These are phyloP conservation scores for Clarireedia sp. DNA, from an alignment of 2,329 filamentous ascomycete genomes.

Conservation along the genomic window DNA sequence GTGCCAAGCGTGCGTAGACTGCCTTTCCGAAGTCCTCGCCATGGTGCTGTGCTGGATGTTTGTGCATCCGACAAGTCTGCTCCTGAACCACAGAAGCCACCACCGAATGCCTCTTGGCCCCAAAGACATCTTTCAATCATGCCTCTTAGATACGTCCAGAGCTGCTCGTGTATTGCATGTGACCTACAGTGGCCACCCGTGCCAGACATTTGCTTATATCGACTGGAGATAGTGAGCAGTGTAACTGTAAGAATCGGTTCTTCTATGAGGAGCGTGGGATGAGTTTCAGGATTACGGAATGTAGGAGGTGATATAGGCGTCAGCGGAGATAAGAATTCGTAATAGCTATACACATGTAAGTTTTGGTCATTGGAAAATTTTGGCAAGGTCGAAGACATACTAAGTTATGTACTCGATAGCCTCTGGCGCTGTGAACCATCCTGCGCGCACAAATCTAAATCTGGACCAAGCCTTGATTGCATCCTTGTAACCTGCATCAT, in stretches of 20 bases:
- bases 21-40: constrained; percentile 63
- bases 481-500: constrained; percentile 52
- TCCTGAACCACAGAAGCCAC: constrained; percentile 72
- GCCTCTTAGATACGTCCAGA: constrained; percentile 88
- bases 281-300: constrained; percentile 73
- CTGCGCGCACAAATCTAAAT: constrained; percentile 90
- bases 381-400: constrained; percentile 39
- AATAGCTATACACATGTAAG: constrained; percentile 55
- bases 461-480: constrained; percentile 83
- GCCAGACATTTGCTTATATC: constrained; percentile 73
- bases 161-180: constrained; percentile 86
- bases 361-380: neutral
- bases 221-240: constrained; percentile 80
- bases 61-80: constrained; percentile 43
- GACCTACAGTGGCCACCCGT: constrained; percentile 76
- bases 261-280: constrained; percentile 72
- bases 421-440: constrained; percentile 92
- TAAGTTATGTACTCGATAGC: constrained; percentile 92
- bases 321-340: constrained; percentile 80
- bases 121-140: constrained; percentile 95
- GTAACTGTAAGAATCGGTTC: constrained; percentile 92
- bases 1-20: constrained; percentile 86
- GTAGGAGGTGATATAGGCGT: constrained; percentile 92
- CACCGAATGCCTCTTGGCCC: constrained; percentile 93
- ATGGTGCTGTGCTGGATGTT: constrained; percentile 60